A percentile compares a stretch with the other conserved stretches of the same genome.
Conservation (phyloP, 768 basidiomycete genomes). For the Agaricus subrufescens region DNA sequence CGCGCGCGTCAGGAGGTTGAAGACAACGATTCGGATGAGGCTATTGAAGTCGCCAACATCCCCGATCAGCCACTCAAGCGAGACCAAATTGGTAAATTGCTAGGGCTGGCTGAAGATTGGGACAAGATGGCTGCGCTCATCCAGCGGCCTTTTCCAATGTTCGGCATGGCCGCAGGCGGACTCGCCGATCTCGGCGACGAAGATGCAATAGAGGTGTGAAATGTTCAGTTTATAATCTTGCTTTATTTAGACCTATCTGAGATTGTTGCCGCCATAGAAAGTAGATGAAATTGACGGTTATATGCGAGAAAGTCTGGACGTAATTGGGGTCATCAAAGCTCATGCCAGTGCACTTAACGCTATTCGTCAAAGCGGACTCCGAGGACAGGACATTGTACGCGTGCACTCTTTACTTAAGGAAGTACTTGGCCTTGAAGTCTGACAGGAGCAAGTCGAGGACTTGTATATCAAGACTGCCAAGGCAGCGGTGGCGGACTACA, state of each 20-base stretch:
- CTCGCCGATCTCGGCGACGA: constrained; percentile 61
- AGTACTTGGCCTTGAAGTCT: background rate
- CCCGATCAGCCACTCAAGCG: constrained; percentile 61
- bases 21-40: constrained; percentile 36
- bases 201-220: constrained; percentile 45
- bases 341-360: constrained; percentile 51
- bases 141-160: constrained; percentile 42
- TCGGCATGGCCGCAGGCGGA: constrained; percentile 39
- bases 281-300: constrained; percentile 57
- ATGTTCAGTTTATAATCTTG: background rate
- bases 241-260: constrained; percentile 1
- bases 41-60: constrained; percentile 60
- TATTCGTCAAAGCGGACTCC: constrained; percentile 51
- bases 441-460: constrained; percentile 46
- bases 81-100: constrained; percentile 46
- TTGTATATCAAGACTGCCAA: constrained; percentile 47
- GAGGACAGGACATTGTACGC: constrained; percentile 59
- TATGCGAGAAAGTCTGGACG: constrained; percentile 68
- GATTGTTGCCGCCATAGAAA: constrained; percentile 30
- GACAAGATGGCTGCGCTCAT: constrained; percentile 40
- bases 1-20: constrained; percentile 19
- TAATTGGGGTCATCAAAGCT: constrained; percentile 52
- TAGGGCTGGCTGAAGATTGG: constrained; percentile 64
- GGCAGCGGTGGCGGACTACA: constrained; percentile 40
- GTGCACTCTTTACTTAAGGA: background rate